A percentile compares a stretch with the other conserved stretches of the same genome.
Conservation (phyloP, 2,329 filamentous ascomycete genomes). For the Endocalyx cinctus region DNA sequence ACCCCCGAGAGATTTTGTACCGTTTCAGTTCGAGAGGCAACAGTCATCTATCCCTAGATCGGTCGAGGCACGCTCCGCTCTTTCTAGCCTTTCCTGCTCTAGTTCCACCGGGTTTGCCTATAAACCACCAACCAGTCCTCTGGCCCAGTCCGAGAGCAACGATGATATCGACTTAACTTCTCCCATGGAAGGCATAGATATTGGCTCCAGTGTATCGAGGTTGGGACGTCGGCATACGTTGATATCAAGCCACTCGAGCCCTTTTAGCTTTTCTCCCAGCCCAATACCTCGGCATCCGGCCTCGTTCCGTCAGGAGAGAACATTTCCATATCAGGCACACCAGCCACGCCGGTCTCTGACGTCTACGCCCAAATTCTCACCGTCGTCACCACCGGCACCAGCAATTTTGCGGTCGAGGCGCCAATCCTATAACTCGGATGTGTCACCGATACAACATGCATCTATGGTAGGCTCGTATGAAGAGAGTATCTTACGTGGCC, state of each 20-base stretch:
- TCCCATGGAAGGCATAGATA: slow-evolving; percentile 46
- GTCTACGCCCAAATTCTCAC: slow-evolving; percentile 47
- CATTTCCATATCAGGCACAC: slow-evolving; percentile 69
- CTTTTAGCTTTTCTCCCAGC: slow-evolving; percentile 36
- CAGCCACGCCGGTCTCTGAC: slow-evolving; percentile 72
- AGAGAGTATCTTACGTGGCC: slow-evolving; percentile 87
- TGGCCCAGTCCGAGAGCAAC: slow-evolving; percentile 85
- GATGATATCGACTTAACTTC: slow-evolving; percentile 66
- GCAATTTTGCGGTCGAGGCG: slow-evolving; percentile 51
- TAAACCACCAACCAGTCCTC: slow-evolving; percentile 83
- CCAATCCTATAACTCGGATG: slow-evolving; percentile 69
- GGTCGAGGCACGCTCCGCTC: slow-evolving; percentile 38
- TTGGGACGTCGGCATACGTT: slow-evolving; percentile 65
- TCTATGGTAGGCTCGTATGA: slow-evolving; percentile 98
- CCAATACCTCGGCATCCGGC: slow-evolving; percentile 28
- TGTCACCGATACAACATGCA: slow-evolving; percentile 76
- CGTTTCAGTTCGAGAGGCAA: slow-evolving; percentile 39
- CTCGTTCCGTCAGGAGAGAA: slow-evolving; percentile 52
- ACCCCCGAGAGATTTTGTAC: slow-evolving; percentile 47
- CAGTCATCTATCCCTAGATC: slow-evolving; percentile 25
- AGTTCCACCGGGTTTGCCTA: slow-evolving; percentile 77
- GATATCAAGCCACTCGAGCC: slow-evolving; percentile 53
- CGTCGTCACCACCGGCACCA: slow-evolving; percentile 46
- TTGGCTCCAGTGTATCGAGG: slow-evolving; percentile 33
- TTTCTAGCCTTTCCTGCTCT: slow-evolving; percentile 65